A percentile compares a stretch with the other conserved stretches of the same genome.
These are phyloP conservation scores for Staphylotrichum tortipilum DNA, from an alignment of 495 filamentous ascomycete genomes.

Conservation along the genomic window DNA sequence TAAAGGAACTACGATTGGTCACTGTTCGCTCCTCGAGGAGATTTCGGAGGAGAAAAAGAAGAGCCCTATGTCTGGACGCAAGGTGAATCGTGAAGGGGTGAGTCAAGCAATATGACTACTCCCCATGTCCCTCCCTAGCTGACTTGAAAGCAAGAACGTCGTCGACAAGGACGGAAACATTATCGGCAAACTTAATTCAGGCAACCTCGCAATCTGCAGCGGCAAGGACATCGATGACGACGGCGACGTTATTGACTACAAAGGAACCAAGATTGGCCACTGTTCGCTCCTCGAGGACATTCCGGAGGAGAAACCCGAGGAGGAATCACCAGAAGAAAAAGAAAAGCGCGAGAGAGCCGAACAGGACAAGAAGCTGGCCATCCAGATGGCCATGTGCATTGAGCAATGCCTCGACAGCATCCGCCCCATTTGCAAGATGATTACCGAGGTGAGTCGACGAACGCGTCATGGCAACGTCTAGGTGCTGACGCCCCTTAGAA, in stretches of 20 bases:
- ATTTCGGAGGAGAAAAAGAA: slow-evolving; percentile 50
- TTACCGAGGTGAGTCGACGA: slow-evolving; percentile 67
- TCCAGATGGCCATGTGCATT: slow-evolving; percentile 67
- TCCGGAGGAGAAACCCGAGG: slow-evolving; percentile 33
- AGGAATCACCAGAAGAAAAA: slow-evolving; percentile 43
- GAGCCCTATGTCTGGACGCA: too few species aligned
- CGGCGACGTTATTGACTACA: slow-evolving; percentile 73
- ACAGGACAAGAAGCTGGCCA: slow-evolving; percentile 65
- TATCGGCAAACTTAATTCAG: slow-evolving; percentile 69
- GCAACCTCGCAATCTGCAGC: slow-evolving; percentile 57
- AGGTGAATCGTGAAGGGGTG: too few species aligned
- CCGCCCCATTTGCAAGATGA: slow-evolving; percentile 78
- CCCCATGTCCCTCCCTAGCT: too few species aligned
- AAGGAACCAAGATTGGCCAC: slow-evolving; percentile 73
- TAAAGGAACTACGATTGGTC: slow-evolving; percentile 72
- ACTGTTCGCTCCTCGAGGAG: slow-evolving; percentile 70
- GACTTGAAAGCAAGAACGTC: too few species aligned
- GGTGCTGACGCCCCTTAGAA: too few species aligned
- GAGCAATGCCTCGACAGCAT: slow-evolving; percentile 73
- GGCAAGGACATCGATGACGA: slow-evolving; percentile 81
- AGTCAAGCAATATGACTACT: too few species aligned
- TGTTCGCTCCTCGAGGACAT: slow-evolving; percentile 72
- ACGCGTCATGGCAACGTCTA: too few species aligned
- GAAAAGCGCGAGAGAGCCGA: slow-evolving; percentile 48
- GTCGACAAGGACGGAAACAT: slow-evolving; percentile 72